These are phyloP conservation scores for Leptographium wingfieldii DNA, from an alignment of 2,329 filamentous ascomycete species.

Conservation along the genomic window DNA sequence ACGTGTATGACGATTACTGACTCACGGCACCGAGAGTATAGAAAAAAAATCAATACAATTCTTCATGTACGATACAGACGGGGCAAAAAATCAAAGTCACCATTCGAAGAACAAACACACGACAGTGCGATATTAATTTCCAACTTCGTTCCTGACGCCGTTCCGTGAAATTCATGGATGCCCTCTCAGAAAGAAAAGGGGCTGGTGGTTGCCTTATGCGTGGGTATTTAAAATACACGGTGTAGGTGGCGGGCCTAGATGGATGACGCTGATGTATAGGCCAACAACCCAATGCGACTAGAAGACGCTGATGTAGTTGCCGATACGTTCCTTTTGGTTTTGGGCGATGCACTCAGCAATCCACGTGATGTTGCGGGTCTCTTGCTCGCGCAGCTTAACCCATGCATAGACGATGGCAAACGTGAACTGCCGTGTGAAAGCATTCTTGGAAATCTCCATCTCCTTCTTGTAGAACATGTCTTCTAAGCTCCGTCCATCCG, in stretches of 20 bases:
- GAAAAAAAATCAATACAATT: not conserved
- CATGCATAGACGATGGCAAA: slow-evolving; percentile 92
- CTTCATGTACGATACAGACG: slow-evolving; percentile 1
- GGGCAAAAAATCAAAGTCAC: not conserved
- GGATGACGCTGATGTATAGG: not conserved
- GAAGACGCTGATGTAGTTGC: slow-evolving; percentile 98
- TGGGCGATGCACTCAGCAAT: slow-evolving; percentile 99
- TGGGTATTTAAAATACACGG: slow-evolving; percentile 2
- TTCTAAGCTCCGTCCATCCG: slow-evolving; percentile 81
- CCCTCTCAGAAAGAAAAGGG: not conserved
- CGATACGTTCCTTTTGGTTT: slow-evolving; percentile 97
- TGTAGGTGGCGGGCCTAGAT: not conserved
- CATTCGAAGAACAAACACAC: not conserved
- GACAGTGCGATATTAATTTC: not conserved
- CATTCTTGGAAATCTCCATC: slow-evolving; percentile 93
- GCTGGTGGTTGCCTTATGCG: not conserved
- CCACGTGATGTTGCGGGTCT: slow-evolving; percentile 99
- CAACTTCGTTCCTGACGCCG: slow-evolving; percentile 1
- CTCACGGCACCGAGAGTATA: not conserved
- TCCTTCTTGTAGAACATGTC: slow-evolving; percentile 99
- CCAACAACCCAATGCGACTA: slow-evolving; percentile 22
- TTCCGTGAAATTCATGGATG: not conserved
- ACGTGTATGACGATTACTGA: not conserved
- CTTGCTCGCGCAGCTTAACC: slow-evolving; percentile 97
- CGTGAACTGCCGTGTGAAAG: slow-evolving; percentile 93